A percentile compares a stretch with the other conserved stretches of the same genome.
Conservation (phyloP, 139 green algal genomes). For the Ostreobium quekettii region DNA sequence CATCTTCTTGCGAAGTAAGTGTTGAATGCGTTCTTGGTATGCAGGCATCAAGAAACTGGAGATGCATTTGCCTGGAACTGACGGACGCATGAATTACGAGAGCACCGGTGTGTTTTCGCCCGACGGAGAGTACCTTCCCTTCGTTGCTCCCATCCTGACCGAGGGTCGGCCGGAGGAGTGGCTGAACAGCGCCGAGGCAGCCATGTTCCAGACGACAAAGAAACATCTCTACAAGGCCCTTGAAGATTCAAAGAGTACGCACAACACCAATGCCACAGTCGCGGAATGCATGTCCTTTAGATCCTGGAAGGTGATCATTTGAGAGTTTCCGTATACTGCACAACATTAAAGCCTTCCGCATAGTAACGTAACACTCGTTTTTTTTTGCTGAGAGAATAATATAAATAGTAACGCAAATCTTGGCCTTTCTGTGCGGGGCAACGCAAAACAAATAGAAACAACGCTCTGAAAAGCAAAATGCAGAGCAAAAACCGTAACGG, state of each 20-base stretch:
- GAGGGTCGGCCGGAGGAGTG: slow-evolving; percentile 79
- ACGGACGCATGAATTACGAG: slow-evolving; percentile 55
- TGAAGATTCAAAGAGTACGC: slow-evolving; percentile 53
- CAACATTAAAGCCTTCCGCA: too few species aligned
- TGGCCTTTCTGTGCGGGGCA: too few species aligned
- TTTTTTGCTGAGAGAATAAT: background rate
- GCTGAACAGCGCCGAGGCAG: slow-evolving; percentile 75
- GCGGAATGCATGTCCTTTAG: too few species aligned
- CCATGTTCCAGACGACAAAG: slow-evolving; percentile 80
- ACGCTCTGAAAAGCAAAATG: too few species aligned
- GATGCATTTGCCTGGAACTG: slow-evolving; percentile 52
- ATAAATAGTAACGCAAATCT: too few species aligned
- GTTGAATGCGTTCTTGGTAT: too few species aligned
- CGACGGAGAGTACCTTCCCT: slow-evolving; percentile 76
- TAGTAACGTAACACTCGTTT: background rate
- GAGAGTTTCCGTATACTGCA: background rate
- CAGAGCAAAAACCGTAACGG: too few species aligned
- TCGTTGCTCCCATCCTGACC: slow-evolving; percentile 48
- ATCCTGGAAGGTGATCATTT: too few species aligned
- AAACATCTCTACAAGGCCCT: slow-evolving; percentile 64
- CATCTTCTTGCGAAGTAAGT: too few species aligned
- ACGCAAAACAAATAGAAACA: too few species aligned
- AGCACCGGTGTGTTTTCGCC: slow-evolving; percentile 53
- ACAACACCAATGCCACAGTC: too few species aligned
- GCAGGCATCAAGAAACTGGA: slow-evolving; percentile 77